Evolutionary conservation across 805 yeast species (phyloP).

Genomic region (Priceomyces castillae): DNA sequence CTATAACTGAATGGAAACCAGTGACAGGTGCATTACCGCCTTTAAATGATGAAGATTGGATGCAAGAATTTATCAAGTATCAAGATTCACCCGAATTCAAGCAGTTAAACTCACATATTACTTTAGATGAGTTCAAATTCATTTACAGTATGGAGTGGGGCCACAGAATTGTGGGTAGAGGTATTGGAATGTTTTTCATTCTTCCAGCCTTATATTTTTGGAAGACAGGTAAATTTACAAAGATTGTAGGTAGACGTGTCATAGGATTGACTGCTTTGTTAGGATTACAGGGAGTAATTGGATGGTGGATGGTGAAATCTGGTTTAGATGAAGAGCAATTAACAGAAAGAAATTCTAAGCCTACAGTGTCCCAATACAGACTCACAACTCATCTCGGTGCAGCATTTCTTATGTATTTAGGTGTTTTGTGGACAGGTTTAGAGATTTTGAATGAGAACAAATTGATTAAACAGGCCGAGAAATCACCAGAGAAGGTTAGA

Average conservation of each 20-base stretch:
- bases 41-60: slow-evolving; percentile 76
- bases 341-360: slow-evolving; percentile 79
- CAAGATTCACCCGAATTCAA: slow-evolving; percentile 86
- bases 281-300: slow-evolving; percentile 93
- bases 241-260: slow-evolving; percentile 64
- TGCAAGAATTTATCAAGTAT: slow-evolving; percentile 76
- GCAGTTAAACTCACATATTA: slow-evolving; percentile 82
- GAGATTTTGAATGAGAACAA: slow-evolving; percentile 73
- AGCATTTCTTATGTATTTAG: slow-evolving; percentile 82
- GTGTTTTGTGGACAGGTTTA: slow-evolving; percentile 88
- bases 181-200: slow-evolving; percentile 79
- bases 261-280: slow-evolving; percentile 71
- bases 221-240: slow-evolving; percentile 59
- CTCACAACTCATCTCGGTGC: slow-evolving; percentile 92
- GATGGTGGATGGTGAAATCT: slow-evolving; percentile 99
- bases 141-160: slow-evolving; percentile 98
- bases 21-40: slow-evolving; percentile 96
- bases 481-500: slow-evolving; percentile 56
- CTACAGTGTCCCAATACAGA: slow-evolving; percentile 96
- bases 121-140: slow-evolving; percentile 89
- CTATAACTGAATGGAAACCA: slow-evolving; percentile 98
- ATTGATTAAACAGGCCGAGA: slow-evolving; percentile 47
- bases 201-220: slow-evolving; percentile 85
- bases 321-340: slow-evolving; percentile 83
- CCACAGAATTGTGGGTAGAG: slow-evolving; percentile 88